Evolutionary conservation across 164 flowering plant genomes (phyloP), one percentile per base, ranked within the genome.

Genomic region (Warburgia ugandensis): DNA sequence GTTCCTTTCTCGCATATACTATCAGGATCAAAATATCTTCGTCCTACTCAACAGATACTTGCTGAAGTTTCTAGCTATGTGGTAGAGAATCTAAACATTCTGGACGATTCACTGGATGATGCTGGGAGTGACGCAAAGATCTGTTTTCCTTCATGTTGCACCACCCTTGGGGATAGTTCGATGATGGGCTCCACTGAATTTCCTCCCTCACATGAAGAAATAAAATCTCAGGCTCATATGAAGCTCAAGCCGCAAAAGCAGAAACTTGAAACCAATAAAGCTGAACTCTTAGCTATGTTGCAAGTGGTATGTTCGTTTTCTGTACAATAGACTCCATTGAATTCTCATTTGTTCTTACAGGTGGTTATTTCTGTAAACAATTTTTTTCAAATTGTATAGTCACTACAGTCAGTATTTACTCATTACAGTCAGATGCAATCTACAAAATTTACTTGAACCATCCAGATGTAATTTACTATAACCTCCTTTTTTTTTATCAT

Each of bases 11-110:
- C 73, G 1, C 72, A 69, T 30, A 43, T 67, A 13, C 50, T 68
- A 28, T 60, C 74, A 0, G 81, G 78, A 19, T 83, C 95, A 6
- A 76, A 71, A 48, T 92, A 78, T 62, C 73, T 80, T 39, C 52
- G 20, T 37, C 78, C 57, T 8, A 63, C 83, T 57, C 96, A 87
- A 65, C 80, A 86, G 55, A 79, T 92, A 57, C 91, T 92, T 22
- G 55, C 77, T 17, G 79, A 83, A 45, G 52, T 85, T 55, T 78
- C 94, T 12, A 71, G 56, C 47, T 77, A 63, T 63, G 66, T 92
- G 4, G 64, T 83, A 16, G 81, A 68, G 61, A 75, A 63, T 68
- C 31, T 66, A 12, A 73, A 75, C 11, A 38, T 50, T 3, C 16
- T 38, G n/a, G 22, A 61, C 29, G 60, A 38, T 52, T 59, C 55